phyloP scores from a whole-genome alignment of 208 protist species.

The Leishmania guyanensis region DNA sequence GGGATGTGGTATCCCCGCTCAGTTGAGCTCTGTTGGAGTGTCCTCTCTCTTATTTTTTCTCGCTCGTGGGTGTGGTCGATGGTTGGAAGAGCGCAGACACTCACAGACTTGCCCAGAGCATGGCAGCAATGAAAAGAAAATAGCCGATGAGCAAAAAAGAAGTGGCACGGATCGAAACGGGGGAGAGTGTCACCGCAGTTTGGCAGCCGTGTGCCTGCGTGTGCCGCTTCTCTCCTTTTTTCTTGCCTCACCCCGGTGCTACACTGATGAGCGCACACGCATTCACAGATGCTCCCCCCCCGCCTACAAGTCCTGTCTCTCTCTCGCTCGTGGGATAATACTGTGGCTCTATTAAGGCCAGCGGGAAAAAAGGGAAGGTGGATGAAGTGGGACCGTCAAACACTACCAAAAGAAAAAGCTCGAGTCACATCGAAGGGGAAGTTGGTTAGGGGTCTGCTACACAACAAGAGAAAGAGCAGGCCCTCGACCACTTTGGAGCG shows the following conservation, averaged over 20 bases:
- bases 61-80: not conserved
- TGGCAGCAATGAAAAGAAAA: not conserved
- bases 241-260: not conserved
- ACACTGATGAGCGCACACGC: not conserved
- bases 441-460: not conserved
- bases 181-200: not conserved
- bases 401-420: not conserved
- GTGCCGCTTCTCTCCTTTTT: not conserved
- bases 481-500: not conserved
- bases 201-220: not conserved
- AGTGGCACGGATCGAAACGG: not conserved
- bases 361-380: not conserved
- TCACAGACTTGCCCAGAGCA: not conserved
- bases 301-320: not conserved
- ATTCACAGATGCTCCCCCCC: not conserved
- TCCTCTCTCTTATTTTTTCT: not conserved
- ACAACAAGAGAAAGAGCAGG: not conserved
- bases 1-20: not conserved
- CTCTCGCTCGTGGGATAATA: too few species aligned
- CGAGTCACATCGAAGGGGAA: not conserved
- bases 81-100: not conserved
- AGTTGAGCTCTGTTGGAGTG: not conserved
- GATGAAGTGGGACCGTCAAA: not conserved
- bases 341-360: not conserved
- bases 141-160: not conserved